Conservation (phyloP, 352 stramenopile genomes). For the Pythium guiyangense region DNA sequence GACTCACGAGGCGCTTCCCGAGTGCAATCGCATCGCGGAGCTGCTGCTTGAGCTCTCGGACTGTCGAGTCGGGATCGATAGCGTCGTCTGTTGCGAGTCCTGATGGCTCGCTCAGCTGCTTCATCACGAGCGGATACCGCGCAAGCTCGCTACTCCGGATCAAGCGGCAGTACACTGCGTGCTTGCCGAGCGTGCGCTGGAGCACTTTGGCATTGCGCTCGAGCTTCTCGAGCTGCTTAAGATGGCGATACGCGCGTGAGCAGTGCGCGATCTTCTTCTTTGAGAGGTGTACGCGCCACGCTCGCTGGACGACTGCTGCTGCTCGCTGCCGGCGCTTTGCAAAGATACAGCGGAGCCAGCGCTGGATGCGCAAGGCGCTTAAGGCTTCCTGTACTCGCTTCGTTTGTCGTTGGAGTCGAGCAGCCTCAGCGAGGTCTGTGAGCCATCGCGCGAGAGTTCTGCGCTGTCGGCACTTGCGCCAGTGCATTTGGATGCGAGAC, state of each 20-base stretch:
- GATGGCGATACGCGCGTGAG: conserved; percentile 20
- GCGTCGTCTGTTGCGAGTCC: not conserved
- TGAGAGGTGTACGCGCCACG: conserved; percentile 34
- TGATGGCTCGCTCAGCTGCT: conserved; percentile 4
- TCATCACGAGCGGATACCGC: conserved; percentile 24
- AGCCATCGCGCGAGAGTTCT: conserved; percentile 14
- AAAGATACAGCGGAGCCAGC: conserved; percentile 18
- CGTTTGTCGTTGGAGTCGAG: conserved; percentile 8
- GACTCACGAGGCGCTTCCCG: conserved; percentile 20
- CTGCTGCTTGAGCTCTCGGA: conserved; percentile 13
- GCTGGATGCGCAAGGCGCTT: conserved; percentile 21
- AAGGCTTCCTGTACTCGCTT: not conserved
- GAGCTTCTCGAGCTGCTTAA: conserved; percentile 22
- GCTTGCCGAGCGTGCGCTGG: conserved; percentile 31
- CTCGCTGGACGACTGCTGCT: conserved; percentile 29
- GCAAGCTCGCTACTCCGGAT: conserved; percentile 21
- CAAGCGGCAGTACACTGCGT: conserved; percentile 25
- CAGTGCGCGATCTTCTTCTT: conserved; percentile 31
- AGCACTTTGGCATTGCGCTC: conserved; percentile 37
- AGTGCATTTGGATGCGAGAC: conserved; percentile 31
- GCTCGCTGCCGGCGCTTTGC: conserved; percentile 8
- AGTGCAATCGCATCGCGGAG: conserved; percentile 17
- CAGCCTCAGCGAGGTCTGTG: conserved; percentile 16
- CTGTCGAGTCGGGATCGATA: not conserved
- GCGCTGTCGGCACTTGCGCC: conserved; percentile 10